Percentiles rank a stretch among this genome's conserved stretches.
Conservation (phyloP, 23 red algal species). For the Cyanidioschyzon merolae region DNA sequence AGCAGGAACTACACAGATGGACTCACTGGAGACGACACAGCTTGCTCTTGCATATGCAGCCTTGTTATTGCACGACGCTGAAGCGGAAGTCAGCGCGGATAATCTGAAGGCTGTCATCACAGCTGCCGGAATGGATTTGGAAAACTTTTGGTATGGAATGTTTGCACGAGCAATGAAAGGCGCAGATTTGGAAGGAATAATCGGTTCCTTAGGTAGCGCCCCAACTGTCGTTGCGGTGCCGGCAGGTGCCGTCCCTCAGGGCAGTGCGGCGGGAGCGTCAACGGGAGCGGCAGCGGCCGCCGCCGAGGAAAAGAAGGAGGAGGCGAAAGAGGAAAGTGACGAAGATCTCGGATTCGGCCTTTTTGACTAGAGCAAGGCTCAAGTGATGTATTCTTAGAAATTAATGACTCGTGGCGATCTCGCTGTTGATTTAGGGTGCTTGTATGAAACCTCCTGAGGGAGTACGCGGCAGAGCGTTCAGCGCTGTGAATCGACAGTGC, state of each 20-base stretch:
- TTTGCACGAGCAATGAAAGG: conserved; percentile 23
- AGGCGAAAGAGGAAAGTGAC: conserved; percentile 32
- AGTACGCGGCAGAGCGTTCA: no score
- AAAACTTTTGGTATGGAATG: conserved; percentile 21
- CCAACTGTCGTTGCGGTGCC: conserved; percentile 18
- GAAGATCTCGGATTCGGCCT: conserved; percentile 34
- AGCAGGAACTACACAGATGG: neutral
- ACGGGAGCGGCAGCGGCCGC: neutral
- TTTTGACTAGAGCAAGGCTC: conserved; percentile 14
- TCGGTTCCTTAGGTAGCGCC: conserved; percentile 10
- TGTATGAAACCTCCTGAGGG: no score
- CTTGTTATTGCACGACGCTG: neutral
- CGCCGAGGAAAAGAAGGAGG: conserved; percentile 27
- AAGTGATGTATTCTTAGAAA: no score
- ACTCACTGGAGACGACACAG: neutral
- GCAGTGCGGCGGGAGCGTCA: neutral
- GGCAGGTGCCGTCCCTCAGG: conserved; percentile 2
- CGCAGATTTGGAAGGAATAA: conserved; percentile 17
- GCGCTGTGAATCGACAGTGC: no score
- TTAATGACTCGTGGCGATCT: no score
- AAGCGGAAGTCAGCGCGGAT: conserved; percentile 11
- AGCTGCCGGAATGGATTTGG: conserved; percentile 19
- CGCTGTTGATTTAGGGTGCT: no score
- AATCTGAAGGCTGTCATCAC: conserved; percentile 19
- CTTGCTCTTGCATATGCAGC: neutral